phyloP scores from a whole-genome alignment of 1,139 yeast species.

The Arxiozyma telluris region DNA sequence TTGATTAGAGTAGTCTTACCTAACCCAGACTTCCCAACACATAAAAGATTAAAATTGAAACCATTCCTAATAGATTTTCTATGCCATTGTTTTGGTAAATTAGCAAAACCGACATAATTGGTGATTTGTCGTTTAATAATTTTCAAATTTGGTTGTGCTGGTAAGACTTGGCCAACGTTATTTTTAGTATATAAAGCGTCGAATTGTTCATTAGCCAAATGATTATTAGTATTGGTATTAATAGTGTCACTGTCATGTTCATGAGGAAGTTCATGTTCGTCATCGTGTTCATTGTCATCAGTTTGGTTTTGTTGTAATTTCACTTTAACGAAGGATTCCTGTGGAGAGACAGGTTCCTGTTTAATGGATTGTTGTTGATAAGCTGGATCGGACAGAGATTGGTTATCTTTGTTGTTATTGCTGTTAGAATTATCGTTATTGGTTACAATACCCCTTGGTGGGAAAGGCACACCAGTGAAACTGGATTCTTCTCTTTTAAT shows the following conservation, averaged over 20 bases:
- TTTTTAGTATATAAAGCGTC: background rate
- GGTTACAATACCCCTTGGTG: background rate
- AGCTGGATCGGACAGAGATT: background rate
- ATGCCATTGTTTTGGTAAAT: slow-evolving; percentile 98
- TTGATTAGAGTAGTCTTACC: slow-evolving; percentile 91
- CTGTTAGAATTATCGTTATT: too few species aligned
- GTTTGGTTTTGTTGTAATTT: background rate
- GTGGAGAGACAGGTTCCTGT: slow-evolving; percentile 2
- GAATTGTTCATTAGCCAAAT: background rate
- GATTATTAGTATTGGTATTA: background rate
- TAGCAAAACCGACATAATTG: slow-evolving; percentile 95
- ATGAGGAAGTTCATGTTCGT: background rate
- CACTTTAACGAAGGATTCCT: background rate
- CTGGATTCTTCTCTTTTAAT: slow-evolving; percentile 4
- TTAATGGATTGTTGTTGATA: background rate
- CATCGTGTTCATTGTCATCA: background rate
- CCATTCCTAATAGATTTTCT: slow-evolving; percentile 90
- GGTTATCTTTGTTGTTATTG: background rate
- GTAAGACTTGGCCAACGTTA: slow-evolving; percentile 22
- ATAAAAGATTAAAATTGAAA: slow-evolving; percentile 81
- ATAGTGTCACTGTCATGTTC: background rate
- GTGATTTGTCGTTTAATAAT: slow-evolving; percentile 74
- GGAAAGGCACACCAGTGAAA: slow-evolving; percentile 1
- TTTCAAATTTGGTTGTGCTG: slow-evolving; percentile 35
- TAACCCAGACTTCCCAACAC: slow-evolving; percentile 85